Conservation (phyloP, 345 rosid genomes). For the Ceriops tagal region DNA sequence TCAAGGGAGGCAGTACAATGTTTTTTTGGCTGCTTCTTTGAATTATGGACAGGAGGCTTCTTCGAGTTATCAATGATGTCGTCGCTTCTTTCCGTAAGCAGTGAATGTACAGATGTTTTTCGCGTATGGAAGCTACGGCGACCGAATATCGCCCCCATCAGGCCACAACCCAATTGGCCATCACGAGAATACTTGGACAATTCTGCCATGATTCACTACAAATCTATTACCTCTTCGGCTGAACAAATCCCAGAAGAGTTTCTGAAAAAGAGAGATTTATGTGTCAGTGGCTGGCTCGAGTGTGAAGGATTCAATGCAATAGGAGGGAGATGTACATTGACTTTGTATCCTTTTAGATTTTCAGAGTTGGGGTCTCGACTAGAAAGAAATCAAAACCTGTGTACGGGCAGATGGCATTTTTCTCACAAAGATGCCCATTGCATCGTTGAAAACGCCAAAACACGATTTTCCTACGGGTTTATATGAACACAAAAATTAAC, state of each 20-base stretch:
- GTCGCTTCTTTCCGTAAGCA: constrained; percentile 27
- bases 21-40: constrained; percentile 26
- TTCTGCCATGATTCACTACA: constrained; percentile 20
- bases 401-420: not conserved
- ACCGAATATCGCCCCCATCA: constrained; percentile 45
- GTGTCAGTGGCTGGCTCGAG: constrained; percentile 29
- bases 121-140: constrained; percentile 42
- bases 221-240: not conserved
- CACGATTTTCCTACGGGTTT: not conserved
- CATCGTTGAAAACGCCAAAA: too few relatives aligned
- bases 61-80: constrained; percentile 13
- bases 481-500: too few relatives aligned
- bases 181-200: constrained; percentile 26
- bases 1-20: constrained; percentile 20
- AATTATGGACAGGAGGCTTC: constrained; percentile 20
- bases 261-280: not conserved
- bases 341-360: constrained; percentile 22
- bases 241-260: not conserved
- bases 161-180: constrained; percentile 47
- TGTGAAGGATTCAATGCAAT: constrained; percentile 36
- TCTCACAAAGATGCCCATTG: too few relatives aligned
- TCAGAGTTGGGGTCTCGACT: not conserved
- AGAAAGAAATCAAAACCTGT: not conserved
- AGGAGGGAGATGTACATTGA: constrained; percentile 15
- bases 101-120: constrained; percentile 35